Percentiles rank a stretch among this genome's conserved stretches.
Conservation (phyloP, 2,329 filamentous ascomycete genomes). For the Karstenula rhodostoma region DNA sequence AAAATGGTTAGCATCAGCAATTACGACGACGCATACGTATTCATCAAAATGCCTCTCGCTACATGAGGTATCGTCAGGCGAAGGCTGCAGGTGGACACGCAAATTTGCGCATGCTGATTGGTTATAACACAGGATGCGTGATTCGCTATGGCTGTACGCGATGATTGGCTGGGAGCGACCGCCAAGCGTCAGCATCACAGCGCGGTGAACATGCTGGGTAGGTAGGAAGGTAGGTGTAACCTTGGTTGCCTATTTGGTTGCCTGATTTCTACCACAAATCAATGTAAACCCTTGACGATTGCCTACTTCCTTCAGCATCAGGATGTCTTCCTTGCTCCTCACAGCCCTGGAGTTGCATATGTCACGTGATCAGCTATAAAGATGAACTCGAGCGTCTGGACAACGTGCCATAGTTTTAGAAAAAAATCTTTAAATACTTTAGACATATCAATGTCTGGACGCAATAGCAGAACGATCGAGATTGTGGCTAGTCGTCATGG, state of each 20-base stretch:
- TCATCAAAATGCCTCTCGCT: too few relatives aligned
- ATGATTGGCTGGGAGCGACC: not conserved
- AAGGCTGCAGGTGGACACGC: too few relatives aligned
- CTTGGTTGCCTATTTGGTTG: not conserved
- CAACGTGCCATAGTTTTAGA: not conserved
- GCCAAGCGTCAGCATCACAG: not conserved
- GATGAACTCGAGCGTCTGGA: not conserved
- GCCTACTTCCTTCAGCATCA: too few relatives aligned
- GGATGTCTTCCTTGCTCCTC: not conserved
- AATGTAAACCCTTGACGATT: too few relatives aligned
- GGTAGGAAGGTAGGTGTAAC: not conserved
- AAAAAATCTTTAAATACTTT: too few relatives aligned
- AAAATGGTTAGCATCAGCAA: too few relatives aligned
- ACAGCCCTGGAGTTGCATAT: not conserved
- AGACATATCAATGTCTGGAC: too few relatives aligned
- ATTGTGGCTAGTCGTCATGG: too few relatives aligned
- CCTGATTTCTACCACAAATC: not conserved
- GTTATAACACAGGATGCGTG: not conserved
- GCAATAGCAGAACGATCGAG: too few relatives aligned
- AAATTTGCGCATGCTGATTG: not conserved
- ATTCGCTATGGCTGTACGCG: not conserved
- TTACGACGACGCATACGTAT: too few relatives aligned
- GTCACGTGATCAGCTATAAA: not conserved
- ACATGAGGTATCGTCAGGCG: too few relatives aligned
- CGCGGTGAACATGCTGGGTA: not conserved